Base-by-base conservation (phyloP, 2,329 filamentous ascomycete genomes). In the Aspergillus puulaauensis region DNA sequence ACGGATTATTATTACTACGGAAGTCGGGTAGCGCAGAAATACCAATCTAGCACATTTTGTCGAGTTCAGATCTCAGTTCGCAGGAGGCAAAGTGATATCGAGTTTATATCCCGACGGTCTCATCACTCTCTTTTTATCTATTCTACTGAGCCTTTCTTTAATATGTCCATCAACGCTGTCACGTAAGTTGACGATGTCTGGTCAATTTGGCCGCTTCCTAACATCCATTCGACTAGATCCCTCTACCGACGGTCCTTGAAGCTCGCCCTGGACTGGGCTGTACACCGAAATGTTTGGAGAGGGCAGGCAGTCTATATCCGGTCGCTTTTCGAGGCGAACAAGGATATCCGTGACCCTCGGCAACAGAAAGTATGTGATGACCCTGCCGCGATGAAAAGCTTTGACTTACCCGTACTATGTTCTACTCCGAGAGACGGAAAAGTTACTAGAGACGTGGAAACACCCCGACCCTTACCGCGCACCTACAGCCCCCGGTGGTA, bases 251-350 rank as follows among this genome's bases (percentile, higher is more conserved):
- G 92, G 67, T 92, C 92, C 24, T 78, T 99, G 73, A 97, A 97
- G 83, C 87, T 97, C 64, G 85, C 95, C 43, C 86, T 98, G 65
- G 92, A 97, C 80, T 99, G 95, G 95, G 86, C 91, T 57, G 92
- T 98, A 62, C 90, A 97, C 74, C 86, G 95, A 66, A 86, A 93
- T 70, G 79, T 97, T 61, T 99, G 95, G 93, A 89, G 95, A 68
- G 93, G 93, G 61, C 95, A 98, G 77, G 95, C 95, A 33, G 81
- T 98, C 63, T 98, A 99, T 76, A 96, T 99, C 69, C 89, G 95
- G 68, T 92, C 90, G 39, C 83, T 98, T 14, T 99, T 98, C 73
- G 95, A 99, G 75, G 91, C 91, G 57, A 98, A 99, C 77, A 90
- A 86, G 73, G 82, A 91, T 73, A 82, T 98, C 60, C 86, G 84